Percentiles rank a stretch among this genome's conserved stretches.
Conservation (phyloP, 139 green algal genomes). For the Coccomyxa sp. region DNA sequence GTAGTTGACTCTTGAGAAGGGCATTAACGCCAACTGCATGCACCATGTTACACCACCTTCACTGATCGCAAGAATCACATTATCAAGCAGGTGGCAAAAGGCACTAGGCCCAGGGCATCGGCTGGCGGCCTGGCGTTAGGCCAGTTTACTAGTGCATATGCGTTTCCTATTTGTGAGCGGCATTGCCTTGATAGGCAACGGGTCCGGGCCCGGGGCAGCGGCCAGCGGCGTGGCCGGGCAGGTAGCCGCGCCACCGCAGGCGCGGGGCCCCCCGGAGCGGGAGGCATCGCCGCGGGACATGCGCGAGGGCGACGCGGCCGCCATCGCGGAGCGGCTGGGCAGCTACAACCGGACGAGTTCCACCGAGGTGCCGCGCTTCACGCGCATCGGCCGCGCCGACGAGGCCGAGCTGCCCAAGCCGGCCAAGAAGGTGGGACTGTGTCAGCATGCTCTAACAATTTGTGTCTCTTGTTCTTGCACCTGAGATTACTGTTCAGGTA, state of each 20-base stretch:
- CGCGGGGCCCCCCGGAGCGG: neutral
- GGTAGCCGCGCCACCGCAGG: neutral
- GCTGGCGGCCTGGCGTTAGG: too few species aligned
- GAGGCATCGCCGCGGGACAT: neutral
- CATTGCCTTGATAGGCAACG: neutral
- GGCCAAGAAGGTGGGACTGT: neutral
- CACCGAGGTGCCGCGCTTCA: neutral
- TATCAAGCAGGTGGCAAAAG: too few species aligned
- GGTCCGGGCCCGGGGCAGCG: too few species aligned
- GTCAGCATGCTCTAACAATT: too few species aligned
- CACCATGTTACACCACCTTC: too few species aligned
- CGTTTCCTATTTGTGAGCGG: neutral
- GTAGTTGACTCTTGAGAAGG: too few species aligned
- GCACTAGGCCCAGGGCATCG: too few species aligned
- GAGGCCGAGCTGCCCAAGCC: neutral
- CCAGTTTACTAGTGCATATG: neutral
- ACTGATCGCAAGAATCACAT: too few species aligned
- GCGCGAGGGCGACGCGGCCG: neutral
- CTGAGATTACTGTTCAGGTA: neutral
- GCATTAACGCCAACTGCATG: too few species aligned
- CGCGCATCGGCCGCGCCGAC: neutral
- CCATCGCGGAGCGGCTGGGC: neutral
- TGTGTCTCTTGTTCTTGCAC: neutral
- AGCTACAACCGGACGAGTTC: neutral
- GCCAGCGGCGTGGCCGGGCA: too few species aligned